These are phyloP conservation scores for Penicillium taxi DNA, from an alignment of 495 filamentous ascomycete species.

Conservation along the genomic window DNA sequence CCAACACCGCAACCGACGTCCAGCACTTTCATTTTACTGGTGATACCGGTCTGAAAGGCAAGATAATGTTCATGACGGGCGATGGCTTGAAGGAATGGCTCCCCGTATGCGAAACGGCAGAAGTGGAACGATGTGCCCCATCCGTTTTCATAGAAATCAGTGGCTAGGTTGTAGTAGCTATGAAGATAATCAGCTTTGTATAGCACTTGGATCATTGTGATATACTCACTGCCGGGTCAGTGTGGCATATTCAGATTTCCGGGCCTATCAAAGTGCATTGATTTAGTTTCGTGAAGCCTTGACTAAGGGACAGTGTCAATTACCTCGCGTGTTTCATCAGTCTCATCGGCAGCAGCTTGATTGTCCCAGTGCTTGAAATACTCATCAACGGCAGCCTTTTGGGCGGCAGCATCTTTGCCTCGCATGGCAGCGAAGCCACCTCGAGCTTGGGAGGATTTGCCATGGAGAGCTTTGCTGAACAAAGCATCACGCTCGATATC, in stretches of 20 bases:
- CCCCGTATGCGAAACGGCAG: conserved; percentile 79
- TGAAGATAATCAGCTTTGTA: too few species aligned
- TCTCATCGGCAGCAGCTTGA: conserved; percentile 1
- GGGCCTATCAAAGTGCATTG: too few species aligned
- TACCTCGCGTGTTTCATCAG: not conserved
- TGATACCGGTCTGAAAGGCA: conserved; percentile 74
- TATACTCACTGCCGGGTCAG: conserved; percentile 2
- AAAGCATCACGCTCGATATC: not conserved
- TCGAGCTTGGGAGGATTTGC: not conserved
- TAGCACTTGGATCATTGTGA: too few species aligned
- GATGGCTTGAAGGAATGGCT: conserved; percentile 80
- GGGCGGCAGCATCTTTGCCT: conserved; percentile 1
- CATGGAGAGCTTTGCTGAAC: conserved; percentile 1
- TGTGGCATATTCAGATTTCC: conserved; percentile 2
- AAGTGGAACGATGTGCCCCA: conserved; percentile 92
- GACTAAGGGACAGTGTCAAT: too few species aligned
- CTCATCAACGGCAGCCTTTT: not conserved
- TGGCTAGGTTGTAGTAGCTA: conserved; percentile 96
- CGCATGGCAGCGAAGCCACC: not conserved
- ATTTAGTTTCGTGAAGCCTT: too few species aligned
- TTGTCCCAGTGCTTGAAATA: conserved; percentile 5
- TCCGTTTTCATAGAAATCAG: conserved; percentile 85
- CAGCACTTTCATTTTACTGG: conserved; percentile 76
- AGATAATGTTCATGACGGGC: conserved; percentile 96
- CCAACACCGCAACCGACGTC: conserved; percentile 95